A percentile compares a stretch with the other conserved stretches of the same genome.
phyloP scores from a whole-genome alignment of 129 eudicot genomes.

The Flaveria robusta region DNA sequence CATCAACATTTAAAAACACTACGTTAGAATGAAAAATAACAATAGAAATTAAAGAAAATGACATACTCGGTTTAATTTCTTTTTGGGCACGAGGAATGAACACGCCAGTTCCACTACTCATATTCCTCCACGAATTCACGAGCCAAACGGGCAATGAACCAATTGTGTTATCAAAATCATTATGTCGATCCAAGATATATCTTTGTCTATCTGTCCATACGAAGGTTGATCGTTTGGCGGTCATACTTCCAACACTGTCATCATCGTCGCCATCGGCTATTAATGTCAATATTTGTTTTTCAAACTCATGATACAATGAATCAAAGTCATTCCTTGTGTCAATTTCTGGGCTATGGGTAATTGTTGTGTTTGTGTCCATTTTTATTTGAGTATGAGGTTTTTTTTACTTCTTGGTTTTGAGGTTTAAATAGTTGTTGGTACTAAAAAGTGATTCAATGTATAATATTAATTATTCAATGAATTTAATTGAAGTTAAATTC shows the following conservation, averaged over 20 bases:
- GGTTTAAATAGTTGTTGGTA: conserved; percentile 28
- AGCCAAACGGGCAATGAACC: conserved; percentile 43
- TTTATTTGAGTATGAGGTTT: background rate
- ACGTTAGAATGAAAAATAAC: background rate
- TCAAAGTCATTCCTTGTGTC: conserved; percentile 17
- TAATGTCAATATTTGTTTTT: conserved; percentile 41
- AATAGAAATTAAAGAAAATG: background rate
- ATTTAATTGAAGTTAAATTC: background rate
- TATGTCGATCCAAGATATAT: conserved; percentile 3
- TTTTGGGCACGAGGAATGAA: conserved; percentile 49
- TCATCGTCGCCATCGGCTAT: conserved; percentile 43
- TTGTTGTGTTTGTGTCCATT: conserved; percentile 25
- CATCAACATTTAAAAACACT: background rate
- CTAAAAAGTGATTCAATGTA: background rate
- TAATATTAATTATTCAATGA: background rate
- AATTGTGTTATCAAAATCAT: conserved; percentile 13
- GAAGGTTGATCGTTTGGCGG: background rate
- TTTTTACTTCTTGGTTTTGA: background rate
- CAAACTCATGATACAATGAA: conserved; percentile 24
- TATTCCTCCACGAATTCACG: conserved; percentile 45
- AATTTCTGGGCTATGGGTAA: background rate
- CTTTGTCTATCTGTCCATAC: conserved; percentile 7
- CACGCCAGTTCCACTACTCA: conserved; percentile 60
- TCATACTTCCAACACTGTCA: background rate
- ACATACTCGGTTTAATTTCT: conserved; percentile 39